Base-by-base conservation (phyloP, 192 early-diverging fungal genomes). In the Entomortierella beljakovae region DNA sequence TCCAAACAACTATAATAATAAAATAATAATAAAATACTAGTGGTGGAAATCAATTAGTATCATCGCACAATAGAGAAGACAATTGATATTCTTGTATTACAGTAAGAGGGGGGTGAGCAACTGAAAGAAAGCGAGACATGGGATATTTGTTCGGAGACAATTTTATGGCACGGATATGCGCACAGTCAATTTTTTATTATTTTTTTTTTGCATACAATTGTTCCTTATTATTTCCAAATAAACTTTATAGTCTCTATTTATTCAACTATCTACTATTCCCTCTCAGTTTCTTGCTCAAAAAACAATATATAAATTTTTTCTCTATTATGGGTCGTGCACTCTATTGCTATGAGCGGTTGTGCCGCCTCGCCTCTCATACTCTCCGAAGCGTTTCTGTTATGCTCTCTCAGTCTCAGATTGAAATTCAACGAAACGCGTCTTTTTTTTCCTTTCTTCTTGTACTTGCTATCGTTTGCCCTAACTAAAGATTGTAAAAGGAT, bases 61-160 rank as follows among this genome's bases (percentile, higher is more conserved):
- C 28, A 15, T 28, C 10, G 23, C 28, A 5, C 6, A 15, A 9
- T 28, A 15, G 28, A 25, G 9, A 53, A 28, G 25, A 18, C 10
- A 13, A 9, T 43, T 9, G 10, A 43, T 9, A 9, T 9, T 31
- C 3, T 10, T 31, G 28, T 25, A 53, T 9, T 53, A 53, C 25
- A 26, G 3, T 10, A 18, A 56, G 6, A n/a, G 32, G n/a, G 29
- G 56, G 56, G 25, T 29, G 9, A 48, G 42, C 8, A 31, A 49
- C 28, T 48, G 42, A 51, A 28, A 63, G 61, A 51, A 63, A 51
- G 61, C 46, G 48, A 63, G 61, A 63, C 61, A 61, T 43, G 38
- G 34, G 40, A 31, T 2, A 11, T 18, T n/a, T 16, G 38, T 35
- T 63, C 61, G 61, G 61, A 46, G 61, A 63, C 48, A 63, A 50